Evolutionary conservation across 129 eudicot species (phyloP).

Genomic region (Dittrichia graveolens): DNA sequence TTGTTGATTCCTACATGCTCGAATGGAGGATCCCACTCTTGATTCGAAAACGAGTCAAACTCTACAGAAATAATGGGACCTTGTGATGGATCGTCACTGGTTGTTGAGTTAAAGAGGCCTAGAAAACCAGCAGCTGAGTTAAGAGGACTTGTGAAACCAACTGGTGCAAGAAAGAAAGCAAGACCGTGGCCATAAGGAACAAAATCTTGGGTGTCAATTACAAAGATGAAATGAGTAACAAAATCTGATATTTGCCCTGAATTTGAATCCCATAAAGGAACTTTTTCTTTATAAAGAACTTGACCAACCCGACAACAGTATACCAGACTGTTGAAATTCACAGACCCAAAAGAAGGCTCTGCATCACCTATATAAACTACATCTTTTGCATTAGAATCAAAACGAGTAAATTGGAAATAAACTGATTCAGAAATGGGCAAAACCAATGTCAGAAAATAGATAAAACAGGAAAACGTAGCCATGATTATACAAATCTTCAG

Average conservation of each 20-base stretch:
- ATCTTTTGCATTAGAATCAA: slow-evolving; percentile 15
- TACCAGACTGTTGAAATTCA: slow-evolving; percentile 29
- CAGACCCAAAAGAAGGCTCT: slow-evolving; percentile 39
- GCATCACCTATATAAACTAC: slow-evolving; percentile 52
- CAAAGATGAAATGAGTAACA: slow-evolving; percentile 45
- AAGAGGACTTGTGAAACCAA: slow-evolving; percentile 41
- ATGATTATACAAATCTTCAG: slow-evolving; percentile 15
- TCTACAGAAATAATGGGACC: slow-evolving; percentile 47
- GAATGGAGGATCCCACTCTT: slow-evolving; percentile 44
- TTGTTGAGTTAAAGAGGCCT: slow-evolving; percentile 47
- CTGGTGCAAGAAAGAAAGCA: slow-evolving; percentile 56
- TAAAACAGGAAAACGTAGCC: slow-evolving; percentile 1
- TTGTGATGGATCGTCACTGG: slow-evolving; percentile 28
- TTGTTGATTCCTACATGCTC: slow-evolving; percentile 54
- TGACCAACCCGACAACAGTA: slow-evolving; percentile 44
- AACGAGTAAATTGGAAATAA: slow-evolving; percentile 37
- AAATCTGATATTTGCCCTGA: slow-evolving; percentile 41
- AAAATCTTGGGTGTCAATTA: slow-evolving; percentile 34
- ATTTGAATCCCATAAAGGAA: slow-evolving; percentile 46
- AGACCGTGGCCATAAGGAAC: slow-evolving; percentile 45
- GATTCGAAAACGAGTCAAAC: slow-evolving; percentile 51
- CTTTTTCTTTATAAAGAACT: slow-evolving; percentile 40
- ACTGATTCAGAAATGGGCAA: slow-evolving; percentile 30
- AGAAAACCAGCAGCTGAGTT: slow-evolving; percentile 58
- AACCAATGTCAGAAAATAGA: slow-evolving; percentile 14